Evolutionary conservation across 202 grass and related monocot genomes (phyloP).

Genomic region (Eragrostis tef): DNA sequence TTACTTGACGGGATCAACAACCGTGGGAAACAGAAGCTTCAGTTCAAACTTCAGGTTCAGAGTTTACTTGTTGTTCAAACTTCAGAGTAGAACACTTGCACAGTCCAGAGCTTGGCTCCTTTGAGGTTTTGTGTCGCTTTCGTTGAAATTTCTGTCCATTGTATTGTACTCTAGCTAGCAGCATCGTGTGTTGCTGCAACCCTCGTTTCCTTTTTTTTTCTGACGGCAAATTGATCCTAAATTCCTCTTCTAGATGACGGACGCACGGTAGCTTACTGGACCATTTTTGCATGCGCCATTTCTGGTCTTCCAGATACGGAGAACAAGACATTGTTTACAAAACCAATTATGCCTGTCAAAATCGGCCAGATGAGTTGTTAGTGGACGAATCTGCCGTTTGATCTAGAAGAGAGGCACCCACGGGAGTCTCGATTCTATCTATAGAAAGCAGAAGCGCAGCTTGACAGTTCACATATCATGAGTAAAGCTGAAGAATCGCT

Average conservation of each 20-base stretch:
- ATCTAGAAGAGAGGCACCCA: not conserved
- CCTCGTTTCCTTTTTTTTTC: not conserved
- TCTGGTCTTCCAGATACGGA: not conserved
- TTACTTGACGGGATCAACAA: slow-evolving; percentile 39
- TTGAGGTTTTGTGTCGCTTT: not conserved
- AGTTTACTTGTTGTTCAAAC: not conserved
- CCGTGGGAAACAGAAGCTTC: not conserved
- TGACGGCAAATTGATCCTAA: not conserved
- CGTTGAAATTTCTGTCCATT: not conserved
- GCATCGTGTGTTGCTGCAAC: not conserved
- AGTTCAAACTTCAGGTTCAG: not conserved
- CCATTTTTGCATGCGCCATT: not conserved
- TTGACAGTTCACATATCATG: not conserved
- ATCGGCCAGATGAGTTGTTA: too few species aligned
- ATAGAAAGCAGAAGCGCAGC: not conserved
- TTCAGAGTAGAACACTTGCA: not conserved
- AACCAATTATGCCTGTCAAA: not conserved
- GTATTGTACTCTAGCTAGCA: not conserved
- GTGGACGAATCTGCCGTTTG: not conserved
- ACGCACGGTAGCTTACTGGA: not conserved
- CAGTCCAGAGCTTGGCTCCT: not conserved
- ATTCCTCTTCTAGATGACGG: slow-evolving; percentile 3
- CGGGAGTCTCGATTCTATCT: not conserved
- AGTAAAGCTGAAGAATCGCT: not conserved
- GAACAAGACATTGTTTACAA: not conserved